Percentiles rank a stretch among this genome's conserved stretches.
Conservation (phyloP, 23 red algal species). For the Gracilariopsis chorda region DNA sequence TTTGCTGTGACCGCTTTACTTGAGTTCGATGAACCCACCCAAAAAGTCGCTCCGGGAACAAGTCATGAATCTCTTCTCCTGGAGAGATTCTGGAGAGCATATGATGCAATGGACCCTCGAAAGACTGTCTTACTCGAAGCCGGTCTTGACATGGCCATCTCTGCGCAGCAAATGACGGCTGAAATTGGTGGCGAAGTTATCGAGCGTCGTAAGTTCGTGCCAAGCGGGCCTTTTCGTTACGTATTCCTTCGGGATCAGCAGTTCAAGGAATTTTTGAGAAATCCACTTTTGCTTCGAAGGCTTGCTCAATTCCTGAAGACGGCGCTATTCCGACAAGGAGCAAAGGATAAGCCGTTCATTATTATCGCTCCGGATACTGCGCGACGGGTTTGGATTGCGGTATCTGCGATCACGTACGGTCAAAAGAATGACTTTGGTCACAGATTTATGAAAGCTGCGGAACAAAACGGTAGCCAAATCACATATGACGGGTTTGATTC, state of each 20-base stretch:
- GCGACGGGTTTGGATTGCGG: slow-evolving; percentile 61
- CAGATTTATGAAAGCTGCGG: slow-evolving; percentile 65
- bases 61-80: slow-evolving; percentile 6
- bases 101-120: slow-evolving; percentile 63
- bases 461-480: slow-evolving; percentile 52
- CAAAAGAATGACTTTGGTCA: slow-evolving; percentile 75
- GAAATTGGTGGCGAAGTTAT: slow-evolving; percentile 79
- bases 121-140: slow-evolving; percentile 27
- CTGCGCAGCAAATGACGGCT: slow-evolving; percentile 57
- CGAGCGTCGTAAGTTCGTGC: slow-evolving; percentile 71
- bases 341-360: slow-evolving; percentile 73
- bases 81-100: slow-evolving; percentile 80
- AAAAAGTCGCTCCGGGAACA: background rate
- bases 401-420: slow-evolving; percentile 28
- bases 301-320: slow-evolving; percentile 67
- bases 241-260: slow-evolving; percentile 75
- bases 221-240: slow-evolving; percentile 84
- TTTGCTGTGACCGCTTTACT: slow-evolving; percentile 50
- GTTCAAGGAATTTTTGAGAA: slow-evolving; percentile 40
- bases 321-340: slow-evolving; percentile 65
- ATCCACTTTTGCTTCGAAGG: slow-evolving; percentile 58
- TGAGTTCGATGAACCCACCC: slow-evolving; percentile 56
- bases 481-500: slow-evolving; percentile 74
- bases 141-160: slow-evolving; percentile 65
- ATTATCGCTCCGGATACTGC: slow-evolving; percentile 50